Base-by-base conservation (phyloP, 1,139 yeast species). In the Yamadazyma siamensis region DNA sequence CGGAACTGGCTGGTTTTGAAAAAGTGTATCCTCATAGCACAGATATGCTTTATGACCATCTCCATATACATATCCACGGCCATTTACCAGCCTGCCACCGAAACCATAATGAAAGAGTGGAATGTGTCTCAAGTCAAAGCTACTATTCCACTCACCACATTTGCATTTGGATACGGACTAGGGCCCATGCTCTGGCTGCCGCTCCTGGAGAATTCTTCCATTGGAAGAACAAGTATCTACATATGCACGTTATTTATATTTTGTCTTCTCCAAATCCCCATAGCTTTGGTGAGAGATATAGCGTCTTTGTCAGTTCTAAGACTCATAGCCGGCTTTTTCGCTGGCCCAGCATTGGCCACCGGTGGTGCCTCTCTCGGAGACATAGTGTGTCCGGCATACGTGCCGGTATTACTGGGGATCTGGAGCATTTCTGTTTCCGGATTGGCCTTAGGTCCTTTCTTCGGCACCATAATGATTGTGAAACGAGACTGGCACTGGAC, bases 181-280 rank as follows among this genome's bases (percentile, higher is more conserved):
- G 80, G 80, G 0, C 80, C 80, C 6, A 54, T 72, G 61, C 35
- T 75, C 1, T 65, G 73, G 32, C 62, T 78, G 2, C 81, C 83
- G 2, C 36, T 76, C 34, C 65, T 78, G 4, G 82, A 77, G 45
- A 48, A 51, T 35, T 46, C 56, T n/a, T 54, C 56, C n/a, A 65
- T 77, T 34, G 86, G 86, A 4, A 61, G 86, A 39, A 72, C 68
- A 31, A 44, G 58, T 21, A 49, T 61, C 28, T 61, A 61, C 37
- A 44, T 60, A 27, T 23, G 44, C 23, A 57, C 65, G 3, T 42
- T 58, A 25, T 56, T 59, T 40, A 29, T 59, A 6, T 61, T 53
- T 38, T 49, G 54, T 41, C 49, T 60, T 25, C 47, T 61, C 26
- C 65, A 60, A 35, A 54, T 61, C 21, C 59, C 60, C 9, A 51